A percentile compares a stretch with the other conserved stretches of the same genome.
phyloP scores from a whole-genome alignment of 202 grass and related monocot species.

The Brachypodium distachyon region DNA sequence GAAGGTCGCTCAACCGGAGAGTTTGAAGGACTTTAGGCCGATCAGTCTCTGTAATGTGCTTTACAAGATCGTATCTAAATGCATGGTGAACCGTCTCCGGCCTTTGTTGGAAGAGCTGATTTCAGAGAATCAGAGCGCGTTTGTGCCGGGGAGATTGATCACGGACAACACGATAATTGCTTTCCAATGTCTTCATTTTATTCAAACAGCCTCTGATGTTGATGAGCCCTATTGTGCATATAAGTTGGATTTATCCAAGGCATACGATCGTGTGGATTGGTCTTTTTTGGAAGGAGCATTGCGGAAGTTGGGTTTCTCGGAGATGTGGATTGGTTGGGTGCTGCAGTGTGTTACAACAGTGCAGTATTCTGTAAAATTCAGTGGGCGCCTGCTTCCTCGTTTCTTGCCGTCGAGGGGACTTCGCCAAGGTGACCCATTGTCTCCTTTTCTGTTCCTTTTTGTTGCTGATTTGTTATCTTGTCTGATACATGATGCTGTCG shows the following conservation, averaged over 20 bases:
- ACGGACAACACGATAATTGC: neutral
- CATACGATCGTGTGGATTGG: neutral
- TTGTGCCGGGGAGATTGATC: neutral
- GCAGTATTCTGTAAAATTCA: neutral
- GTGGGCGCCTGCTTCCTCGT: neutral
- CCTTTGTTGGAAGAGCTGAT: neutral
- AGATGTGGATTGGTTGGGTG: neutral
- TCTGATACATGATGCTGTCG: neutral
- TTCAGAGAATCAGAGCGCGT: neutral
- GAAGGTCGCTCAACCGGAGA: neutral
- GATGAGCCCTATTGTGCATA: neutral
- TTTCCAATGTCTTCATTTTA: neutral
- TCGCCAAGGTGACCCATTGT: neutral
- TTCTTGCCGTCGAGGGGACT: neutral
- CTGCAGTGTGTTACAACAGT: neutral
- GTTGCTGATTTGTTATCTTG: neutral
- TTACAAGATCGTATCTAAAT: neutral
- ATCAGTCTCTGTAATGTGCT: neutral
- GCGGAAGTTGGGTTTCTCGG: neutral
- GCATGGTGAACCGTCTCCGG: neutral
- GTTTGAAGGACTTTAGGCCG: neutral
- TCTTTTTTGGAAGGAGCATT: neutral
- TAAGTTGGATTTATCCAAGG: neutral
- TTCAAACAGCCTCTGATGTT: neutral
- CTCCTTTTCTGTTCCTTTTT: neutral